Evolutionary conservation across 2,329 filamentous ascomycete genomes (phyloP), one percentile per base, ranked within the genome.

Genomic region (Apiospora phragmitis): DNA sequence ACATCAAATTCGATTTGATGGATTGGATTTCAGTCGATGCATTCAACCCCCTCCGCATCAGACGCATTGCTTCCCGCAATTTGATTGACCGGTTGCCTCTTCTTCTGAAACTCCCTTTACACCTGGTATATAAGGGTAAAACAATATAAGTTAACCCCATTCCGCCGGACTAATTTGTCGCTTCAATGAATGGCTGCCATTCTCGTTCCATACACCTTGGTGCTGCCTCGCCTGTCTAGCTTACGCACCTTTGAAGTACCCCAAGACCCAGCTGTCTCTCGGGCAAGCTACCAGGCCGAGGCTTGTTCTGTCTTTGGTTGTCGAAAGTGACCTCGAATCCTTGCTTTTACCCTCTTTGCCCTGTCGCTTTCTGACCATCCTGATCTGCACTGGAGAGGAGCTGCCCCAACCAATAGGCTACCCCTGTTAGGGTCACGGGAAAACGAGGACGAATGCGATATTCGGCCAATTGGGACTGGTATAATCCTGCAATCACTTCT

Each of bases 301-400:
- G 32, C 21, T 35, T 35, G 8, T 32, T 32, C 16, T 32, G 32
- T 38, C 55, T 62, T 4, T 62, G 32, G 21, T 14, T 38, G 32
- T n/a, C 38, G 14, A 35, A n/a, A 35, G 8, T 62, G 32, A 21
- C 55, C 21, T 35, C 32, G 16, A 62, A 38, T n/a, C 55, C 16
- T 14, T 29, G 18, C 29, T 32, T 32, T 7, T 35, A 38, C 32
- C 55, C 55, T 62, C 55, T 38, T 62, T 62, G 32, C 21, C 18
- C 55, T 62, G 32, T n/a, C 38, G 32, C 55, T 62, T n/a, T 62
- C 55, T 62, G 55, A 18, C 55, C 11, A 21, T 38, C 32, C 32
- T 59, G 51, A 59, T 38, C 55, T 62, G 55, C 55, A 62, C 32
- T 62, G 55, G 14, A 62, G 55, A 62, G 55, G 55, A 38, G 21